A percentile compares a stretch with the other conserved stretches of the same genome.
Evolutionary conservation across 768 basidiomycete genomes (phyloP).

Genomic region (Pisolithus microcarpus): DNA sequence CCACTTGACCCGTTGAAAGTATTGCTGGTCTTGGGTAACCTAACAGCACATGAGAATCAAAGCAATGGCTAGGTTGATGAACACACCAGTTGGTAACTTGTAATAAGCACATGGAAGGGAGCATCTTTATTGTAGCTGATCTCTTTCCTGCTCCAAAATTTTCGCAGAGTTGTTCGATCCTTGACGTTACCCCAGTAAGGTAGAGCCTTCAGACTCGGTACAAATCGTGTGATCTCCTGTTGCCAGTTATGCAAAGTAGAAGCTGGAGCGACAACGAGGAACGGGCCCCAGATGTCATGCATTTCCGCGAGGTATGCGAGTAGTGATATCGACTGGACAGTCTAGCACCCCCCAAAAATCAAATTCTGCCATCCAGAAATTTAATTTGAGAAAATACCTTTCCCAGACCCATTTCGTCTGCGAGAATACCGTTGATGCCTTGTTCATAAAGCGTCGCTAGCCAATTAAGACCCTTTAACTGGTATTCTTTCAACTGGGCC

Average conservation of each 20-base stretch:
- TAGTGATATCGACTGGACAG: conserved; percentile 95
- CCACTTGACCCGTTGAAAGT: conserved; percentile 97
- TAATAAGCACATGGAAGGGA: conserved; percentile 94
- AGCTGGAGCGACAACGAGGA: conserved; percentile 94
- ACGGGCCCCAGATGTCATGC: conserved; percentile 99
- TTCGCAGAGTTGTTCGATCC: conserved; percentile 87
- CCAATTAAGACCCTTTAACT: conserved; percentile 97
- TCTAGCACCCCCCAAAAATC: conserved; percentile 37
- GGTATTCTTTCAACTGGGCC: conserved; percentile 96
- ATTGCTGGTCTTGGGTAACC: conserved; percentile 96
- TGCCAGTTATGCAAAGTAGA: conserved; percentile 99
- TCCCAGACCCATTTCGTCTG: conserved; percentile 97
- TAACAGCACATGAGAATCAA: conserved; percentile 23
- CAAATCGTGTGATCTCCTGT: conserved; percentile 94
- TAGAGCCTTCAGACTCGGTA: conserved; percentile 86
- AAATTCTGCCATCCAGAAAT: not conserved
- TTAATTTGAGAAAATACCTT: conserved; percentile 44
- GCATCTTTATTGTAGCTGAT: conserved; percentile 93
- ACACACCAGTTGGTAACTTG: conserved; percentile 89
- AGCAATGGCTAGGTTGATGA: not conserved
- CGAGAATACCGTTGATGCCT: conserved; percentile 98
- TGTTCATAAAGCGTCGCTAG: conserved; percentile 96
- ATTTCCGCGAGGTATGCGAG: conserved; percentile 93
- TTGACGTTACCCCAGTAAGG: conserved; percentile 99
- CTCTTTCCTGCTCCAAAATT: conserved; percentile 98